These are phyloP conservation scores for Pythium dissimile DNA, from an alignment of 352 stramenopile species.

Conservation along the genomic window DNA sequence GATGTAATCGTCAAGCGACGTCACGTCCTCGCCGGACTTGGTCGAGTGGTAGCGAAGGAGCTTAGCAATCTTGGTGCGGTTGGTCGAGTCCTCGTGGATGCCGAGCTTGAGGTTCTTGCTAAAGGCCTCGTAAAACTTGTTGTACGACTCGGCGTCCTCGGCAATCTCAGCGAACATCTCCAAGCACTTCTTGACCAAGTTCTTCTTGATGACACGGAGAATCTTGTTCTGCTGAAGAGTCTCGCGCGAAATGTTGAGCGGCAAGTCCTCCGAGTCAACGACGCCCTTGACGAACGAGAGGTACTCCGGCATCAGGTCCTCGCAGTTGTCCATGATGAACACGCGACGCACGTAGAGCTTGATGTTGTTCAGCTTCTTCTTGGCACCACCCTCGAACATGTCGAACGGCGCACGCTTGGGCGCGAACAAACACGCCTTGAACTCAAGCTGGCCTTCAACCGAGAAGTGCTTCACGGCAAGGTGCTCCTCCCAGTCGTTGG, in stretches of 20 bases:
- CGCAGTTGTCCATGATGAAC: constrained; percentile 99
- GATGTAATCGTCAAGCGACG: constrained; percentile 99
- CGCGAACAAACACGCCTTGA: constrained; percentile 97
- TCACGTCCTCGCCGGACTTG: constrained; percentile 97
- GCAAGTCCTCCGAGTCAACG: constrained; percentile 99
- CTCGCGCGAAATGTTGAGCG: constrained; percentile 99
- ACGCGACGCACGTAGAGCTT: constrained; percentile 99
- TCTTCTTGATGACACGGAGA: constrained; percentile 99
- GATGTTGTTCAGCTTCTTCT: constrained; percentile 99
- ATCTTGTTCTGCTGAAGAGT: constrained; percentile 99
- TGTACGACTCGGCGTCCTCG: constrained; percentile 97
- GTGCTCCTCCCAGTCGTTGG: constrained; percentile 99
- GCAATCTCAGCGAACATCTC: constrained; percentile 99
- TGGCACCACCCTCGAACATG: constrained; percentile 98
- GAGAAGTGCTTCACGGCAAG: constrained; percentile 98
- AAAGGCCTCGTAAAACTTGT: constrained; percentile 99
- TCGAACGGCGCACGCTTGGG: constrained; percentile 99
- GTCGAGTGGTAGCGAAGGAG: constrained; percentile 98
- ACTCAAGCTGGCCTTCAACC: constrained; percentile 99
- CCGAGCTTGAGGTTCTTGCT: constrained; percentile 99
- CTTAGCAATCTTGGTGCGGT: constrained; percentile 99
- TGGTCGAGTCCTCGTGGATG: constrained; percentile 99
- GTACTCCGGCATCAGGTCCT: constrained; percentile 99
- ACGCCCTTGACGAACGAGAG: constrained; percentile 99
- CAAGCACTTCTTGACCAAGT: constrained; percentile 98